Percentiles rank a stretch among this genome's conserved stretches.
Conservation (phyloP, 106 monocot genomes). For the Allium sativum region DNA sequence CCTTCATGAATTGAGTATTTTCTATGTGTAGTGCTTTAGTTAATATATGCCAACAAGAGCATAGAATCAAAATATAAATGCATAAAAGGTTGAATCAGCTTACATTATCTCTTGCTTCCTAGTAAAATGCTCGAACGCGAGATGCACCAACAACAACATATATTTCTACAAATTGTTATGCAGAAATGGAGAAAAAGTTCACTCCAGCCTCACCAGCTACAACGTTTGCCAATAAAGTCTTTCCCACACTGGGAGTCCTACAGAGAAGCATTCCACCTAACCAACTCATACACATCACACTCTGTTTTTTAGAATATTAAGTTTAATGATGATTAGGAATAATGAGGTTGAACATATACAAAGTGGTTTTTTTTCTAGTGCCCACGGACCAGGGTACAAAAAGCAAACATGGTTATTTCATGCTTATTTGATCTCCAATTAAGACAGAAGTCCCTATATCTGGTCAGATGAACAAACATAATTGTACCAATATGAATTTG, state of each 20-base stretch:
- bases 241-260: slow-evolving; percentile 86
- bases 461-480: too few relatives aligned
- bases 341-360: too few relatives aligned
- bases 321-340: neutral
- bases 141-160: slow-evolving; percentile 95
- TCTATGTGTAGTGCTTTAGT: neutral
- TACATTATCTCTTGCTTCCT: slow-evolving; percentile 90
- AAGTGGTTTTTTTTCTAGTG: too few relatives aligned
- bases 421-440: too few relatives aligned
- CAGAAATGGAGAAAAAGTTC: slow-evolving; percentile 90
- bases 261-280: slow-evolving; percentile 92
- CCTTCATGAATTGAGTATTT: slow-evolving; percentile 26
- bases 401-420: too few relatives aligned
- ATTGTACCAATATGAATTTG: too few relatives aligned
- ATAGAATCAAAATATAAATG: neutral
- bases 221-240: slow-evolving; percentile 88
- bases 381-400: too few relatives aligned
- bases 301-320: neutral
- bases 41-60: neutral
- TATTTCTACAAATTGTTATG: slow-evolving; percentile 92
- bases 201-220: slow-evolving; percentile 92
- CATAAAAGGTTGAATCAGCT: slow-evolving; percentile 8
- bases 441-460: too few relatives aligned
- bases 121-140: slow-evolving; percentile 84
- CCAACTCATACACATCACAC: neutral